Evolutionary conservation across 768 basidiomycete genomes (phyloP).

Genomic region (Mycena rebaudengoi): DNA sequence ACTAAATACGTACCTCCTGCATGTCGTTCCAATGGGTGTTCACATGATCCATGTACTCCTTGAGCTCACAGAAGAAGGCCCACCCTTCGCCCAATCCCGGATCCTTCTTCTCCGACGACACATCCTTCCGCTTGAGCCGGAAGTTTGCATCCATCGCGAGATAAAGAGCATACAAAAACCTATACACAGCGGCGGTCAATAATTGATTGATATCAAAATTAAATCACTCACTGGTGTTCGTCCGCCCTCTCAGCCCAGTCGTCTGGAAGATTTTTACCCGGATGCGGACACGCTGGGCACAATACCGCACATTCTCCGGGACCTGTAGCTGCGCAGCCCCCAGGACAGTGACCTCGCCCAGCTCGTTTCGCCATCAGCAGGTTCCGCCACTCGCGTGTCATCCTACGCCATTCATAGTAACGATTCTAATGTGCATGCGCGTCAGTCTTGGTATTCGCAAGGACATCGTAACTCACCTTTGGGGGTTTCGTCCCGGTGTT

Average conservation of each 20-base stretch:
- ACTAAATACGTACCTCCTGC: too few relatives aligned
- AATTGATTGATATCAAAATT: too few relatives aligned
- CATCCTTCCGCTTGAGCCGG: constrained; percentile 23
- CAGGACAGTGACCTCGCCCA: constrained; percentile 2
- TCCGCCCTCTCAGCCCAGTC: constrained; percentile 10
- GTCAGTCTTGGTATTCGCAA: constrained; percentile 14
- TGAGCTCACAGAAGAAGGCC: constrained; percentile 13
- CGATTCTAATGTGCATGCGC: neutral
- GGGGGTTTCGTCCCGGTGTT: too few relatives aligned
- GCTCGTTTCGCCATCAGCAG: constrained; percentile 11
- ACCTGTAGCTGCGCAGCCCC: too few relatives aligned
- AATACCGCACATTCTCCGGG: constrained; percentile 19
- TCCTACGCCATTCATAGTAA: constrained; percentile 4
- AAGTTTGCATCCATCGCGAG: constrained; percentile 35
- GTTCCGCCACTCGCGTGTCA: constrained; percentile 5
- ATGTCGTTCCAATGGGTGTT: too few relatives aligned
- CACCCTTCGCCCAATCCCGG: neutral
- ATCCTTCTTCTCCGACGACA: neutral
- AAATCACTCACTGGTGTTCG: neutral
- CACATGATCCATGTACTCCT: too few relatives aligned
- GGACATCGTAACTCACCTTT: too few relatives aligned
- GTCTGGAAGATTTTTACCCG: constrained; percentile 23
- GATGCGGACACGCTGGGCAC: constrained; percentile 30
- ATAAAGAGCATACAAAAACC: constrained; percentile 33
- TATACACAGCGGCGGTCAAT: too few relatives aligned